Evolutionary conservation across 345 rosid species (phyloP).

Genomic region (Populus nigra): DNA sequence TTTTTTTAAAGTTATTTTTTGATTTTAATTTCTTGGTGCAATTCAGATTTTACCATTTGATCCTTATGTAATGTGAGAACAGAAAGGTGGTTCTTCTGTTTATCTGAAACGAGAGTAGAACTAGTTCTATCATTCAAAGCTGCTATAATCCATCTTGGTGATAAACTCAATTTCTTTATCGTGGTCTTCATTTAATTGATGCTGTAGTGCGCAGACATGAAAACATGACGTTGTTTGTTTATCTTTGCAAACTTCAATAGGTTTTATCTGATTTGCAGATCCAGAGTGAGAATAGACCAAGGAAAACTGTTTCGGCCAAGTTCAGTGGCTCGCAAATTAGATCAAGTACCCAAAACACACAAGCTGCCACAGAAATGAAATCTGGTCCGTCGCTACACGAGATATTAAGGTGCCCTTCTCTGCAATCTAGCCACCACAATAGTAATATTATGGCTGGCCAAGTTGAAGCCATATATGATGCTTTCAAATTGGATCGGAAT

Average conservation of each 20-base stretch:
- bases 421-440: conserved; percentile 36
- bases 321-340: conserved; percentile 53
- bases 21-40: neutral
- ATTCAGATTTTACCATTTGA: neutral
- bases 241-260: neutral
- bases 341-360: conserved; percentile 34
- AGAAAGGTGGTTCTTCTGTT: neutral
- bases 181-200: neutral
- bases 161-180: neutral
- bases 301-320: conserved; percentile 53
- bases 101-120: neutral
- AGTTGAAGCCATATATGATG: conserved; percentile 68
- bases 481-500: conserved; percentile 70
- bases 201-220: neutral
- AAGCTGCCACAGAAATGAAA: conserved; percentile 32
- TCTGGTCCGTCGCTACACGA: conserved; percentile 56
- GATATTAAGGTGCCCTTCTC: conserved; percentile 58
- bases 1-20: neutral
- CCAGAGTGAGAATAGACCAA: conserved; percentile 45
- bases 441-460: conserved; percentile 35
- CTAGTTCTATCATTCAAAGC: neutral
- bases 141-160: neutral
- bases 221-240: neutral
- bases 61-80: neutral
- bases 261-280: conserved; percentile 35